Conservation (phyloP, 192 early-diverging fungal species). For the Mortierella alpina region DNA sequence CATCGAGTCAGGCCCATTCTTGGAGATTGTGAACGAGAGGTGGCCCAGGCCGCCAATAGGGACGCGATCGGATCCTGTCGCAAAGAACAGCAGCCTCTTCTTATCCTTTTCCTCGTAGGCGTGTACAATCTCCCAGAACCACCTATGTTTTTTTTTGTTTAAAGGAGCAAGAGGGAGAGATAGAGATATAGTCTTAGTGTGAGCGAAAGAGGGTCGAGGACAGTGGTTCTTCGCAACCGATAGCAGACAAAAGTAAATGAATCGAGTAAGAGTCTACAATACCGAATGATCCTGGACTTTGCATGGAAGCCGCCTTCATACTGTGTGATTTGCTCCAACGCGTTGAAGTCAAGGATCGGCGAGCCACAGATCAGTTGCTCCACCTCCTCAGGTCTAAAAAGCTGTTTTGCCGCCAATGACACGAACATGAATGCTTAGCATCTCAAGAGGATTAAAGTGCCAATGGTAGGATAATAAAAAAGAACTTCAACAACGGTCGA, state of each 20-base stretch:
- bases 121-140: conserved; percentile 91
- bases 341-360: conserved; percentile 85
- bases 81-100: conserved; percentile 89
- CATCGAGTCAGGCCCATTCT: conserved; percentile 87
- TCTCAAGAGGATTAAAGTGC: no score
- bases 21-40: conserved; percentile 86
- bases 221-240: no score
- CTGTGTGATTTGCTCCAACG: conserved; percentile 77
- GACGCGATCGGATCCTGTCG: conserved; percentile 91
- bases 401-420: conserved; percentile 40
- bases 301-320: conserved; percentile 88
- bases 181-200: background rate
- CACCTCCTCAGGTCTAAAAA: conserved; percentile 90
- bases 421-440: background rate
- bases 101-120: conserved; percentile 85
- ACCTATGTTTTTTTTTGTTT: conserved; percentile 45
- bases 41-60: conserved; percentile 89
- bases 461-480: background rate
- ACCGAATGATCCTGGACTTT: conserved; percentile 72
- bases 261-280: conserved; percentile 4
- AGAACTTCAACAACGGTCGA: background rate
- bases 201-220: background rate
- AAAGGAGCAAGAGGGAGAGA: conserved; percentile 9
- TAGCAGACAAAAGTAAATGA: background rate
- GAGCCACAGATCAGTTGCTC: conserved; percentile 91